Conservation (phyloP, 441 rosid genomes). For the Gossypium gossypioides region DNA sequence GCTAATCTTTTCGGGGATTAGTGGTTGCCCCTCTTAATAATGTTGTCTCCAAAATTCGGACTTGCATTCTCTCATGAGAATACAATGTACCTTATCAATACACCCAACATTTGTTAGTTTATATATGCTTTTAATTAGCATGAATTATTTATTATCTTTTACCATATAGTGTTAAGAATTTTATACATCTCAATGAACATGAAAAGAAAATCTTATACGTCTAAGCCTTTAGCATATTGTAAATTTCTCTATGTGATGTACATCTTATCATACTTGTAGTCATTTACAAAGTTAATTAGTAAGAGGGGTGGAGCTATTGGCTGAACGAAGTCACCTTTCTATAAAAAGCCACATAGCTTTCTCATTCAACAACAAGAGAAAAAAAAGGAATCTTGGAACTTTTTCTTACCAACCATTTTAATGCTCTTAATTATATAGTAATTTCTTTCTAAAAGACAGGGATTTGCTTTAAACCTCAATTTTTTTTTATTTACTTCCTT, state of each 20-base stretch:
- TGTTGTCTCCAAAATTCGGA: accelerated
- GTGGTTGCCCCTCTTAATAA: too few relatives aligned
- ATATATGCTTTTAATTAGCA: neutral
- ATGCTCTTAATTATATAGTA: neutral
- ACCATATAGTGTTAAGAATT: too few relatives aligned
- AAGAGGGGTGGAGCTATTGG: neutral
- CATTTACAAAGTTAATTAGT: too few relatives aligned
- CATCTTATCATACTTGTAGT: too few relatives aligned
- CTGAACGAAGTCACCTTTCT: neutral
- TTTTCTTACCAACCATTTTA: neutral
- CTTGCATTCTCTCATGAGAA: too few relatives aligned
- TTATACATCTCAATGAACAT: too few relatives aligned
- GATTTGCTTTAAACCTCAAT: neutral
- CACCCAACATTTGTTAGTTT: too few relatives aligned
- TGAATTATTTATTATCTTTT: neutral
- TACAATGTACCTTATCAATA: too few relatives aligned
- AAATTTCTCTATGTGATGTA: neutral
- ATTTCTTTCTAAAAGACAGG: neutral
- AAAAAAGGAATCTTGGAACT: neutral
- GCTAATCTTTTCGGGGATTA: too few relatives aligned
- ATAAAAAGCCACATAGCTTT: neutral
- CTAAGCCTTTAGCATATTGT: too few relatives aligned
- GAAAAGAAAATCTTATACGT: too few relatives aligned
- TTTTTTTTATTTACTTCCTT: neutral
- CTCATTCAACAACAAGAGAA: neutral